Evolutionary conservation across 2,329 filamentous ascomycete species (phyloP).

Genomic region (Pseudocercospora eumusae): DNA sequence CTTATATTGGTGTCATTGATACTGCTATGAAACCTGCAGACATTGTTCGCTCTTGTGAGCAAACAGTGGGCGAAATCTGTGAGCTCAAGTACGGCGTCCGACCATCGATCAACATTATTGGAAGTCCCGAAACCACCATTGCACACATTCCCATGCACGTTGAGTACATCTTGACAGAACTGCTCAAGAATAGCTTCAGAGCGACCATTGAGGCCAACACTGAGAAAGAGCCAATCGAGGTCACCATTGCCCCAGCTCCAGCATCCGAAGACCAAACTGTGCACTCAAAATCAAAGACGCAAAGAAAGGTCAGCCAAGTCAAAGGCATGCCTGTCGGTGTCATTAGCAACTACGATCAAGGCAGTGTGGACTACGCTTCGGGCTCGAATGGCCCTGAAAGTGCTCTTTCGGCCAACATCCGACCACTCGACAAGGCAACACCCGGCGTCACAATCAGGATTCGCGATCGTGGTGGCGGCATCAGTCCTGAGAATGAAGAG

Average conservation of each 20-base stretch:
- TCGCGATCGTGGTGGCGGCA: conserved; percentile 91
- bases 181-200: conserved; percentile 95
- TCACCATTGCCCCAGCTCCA: conserved; percentile 79
- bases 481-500: conserved; percentile 76
- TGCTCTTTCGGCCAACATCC: conserved; percentile 42
- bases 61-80: conserved; percentile 92
- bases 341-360: conserved; percentile 42
- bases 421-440: conserved; percentile 53
- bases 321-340: conserved; percentile 23
- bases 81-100: conserved; percentile 92
- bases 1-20: conserved; percentile 94
- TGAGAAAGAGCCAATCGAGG: conserved; percentile 78
- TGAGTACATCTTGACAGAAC: conserved; percentile 94
- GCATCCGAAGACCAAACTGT: conserved; percentile 45
- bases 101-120: conserved; percentile 77
- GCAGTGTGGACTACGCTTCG: conserved; percentile 40
- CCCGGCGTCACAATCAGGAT: conserved; percentile 94
- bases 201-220: conserved; percentile 85
- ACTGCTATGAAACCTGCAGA: conserved; percentile 79
- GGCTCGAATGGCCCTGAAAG: conserved; percentile 30
- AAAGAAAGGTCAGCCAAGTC: conserved; percentile 17
- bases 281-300: conserved; percentile 20
- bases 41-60: conserved; percentile 80
- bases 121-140: conserved; percentile 83
- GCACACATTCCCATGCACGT: conserved; percentile 94